Conservation (phyloP, 768 basidiomycete species). For the Nevesoporus exiguus region DNA sequence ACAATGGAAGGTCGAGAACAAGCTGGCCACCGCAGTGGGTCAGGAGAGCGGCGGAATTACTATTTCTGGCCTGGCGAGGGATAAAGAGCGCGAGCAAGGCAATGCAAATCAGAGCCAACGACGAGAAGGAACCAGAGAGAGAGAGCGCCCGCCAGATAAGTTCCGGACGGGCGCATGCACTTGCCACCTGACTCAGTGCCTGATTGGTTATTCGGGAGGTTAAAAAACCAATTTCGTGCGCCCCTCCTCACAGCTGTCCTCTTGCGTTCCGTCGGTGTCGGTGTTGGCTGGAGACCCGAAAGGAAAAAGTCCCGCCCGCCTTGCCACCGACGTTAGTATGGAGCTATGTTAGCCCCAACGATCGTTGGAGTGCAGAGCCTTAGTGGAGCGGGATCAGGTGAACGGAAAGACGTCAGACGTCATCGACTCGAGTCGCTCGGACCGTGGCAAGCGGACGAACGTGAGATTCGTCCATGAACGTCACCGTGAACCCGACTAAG, state of each 20-base stretch:
- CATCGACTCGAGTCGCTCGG: too few relatives aligned
- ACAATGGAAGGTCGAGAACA: constrained; percentile 11
- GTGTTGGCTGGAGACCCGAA: neutral
- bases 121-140: neutral
- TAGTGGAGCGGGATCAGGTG: constrained; percentile 2
- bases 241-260: neutral
- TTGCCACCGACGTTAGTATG: constrained; percentile 3
- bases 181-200: neutral
- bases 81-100: neutral
- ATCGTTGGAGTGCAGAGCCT: neutral
- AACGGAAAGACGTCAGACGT: constrained; percentile 1
- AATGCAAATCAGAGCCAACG: constrained; percentile 1
- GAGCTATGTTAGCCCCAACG: constrained; percentile 1
- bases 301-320: constrained; percentile 5
- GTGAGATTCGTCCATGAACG: too few relatives aligned
- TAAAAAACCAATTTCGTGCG: neutral
- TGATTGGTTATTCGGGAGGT: constrained; percentile 16
- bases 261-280: neutral
- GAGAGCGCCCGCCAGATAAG: neutral
- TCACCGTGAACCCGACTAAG: neutral
- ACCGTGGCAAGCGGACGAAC: too few relatives aligned
- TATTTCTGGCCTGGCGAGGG: neutral
- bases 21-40: constrained; percentile 1
- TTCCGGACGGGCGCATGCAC: neutral
- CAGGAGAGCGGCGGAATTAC: constrained; percentile 12